These are phyloP conservation scores for Vigna nakashimae DNA, from an alignment of 306 rosid genomes.

Conservation along the genomic window DNA sequence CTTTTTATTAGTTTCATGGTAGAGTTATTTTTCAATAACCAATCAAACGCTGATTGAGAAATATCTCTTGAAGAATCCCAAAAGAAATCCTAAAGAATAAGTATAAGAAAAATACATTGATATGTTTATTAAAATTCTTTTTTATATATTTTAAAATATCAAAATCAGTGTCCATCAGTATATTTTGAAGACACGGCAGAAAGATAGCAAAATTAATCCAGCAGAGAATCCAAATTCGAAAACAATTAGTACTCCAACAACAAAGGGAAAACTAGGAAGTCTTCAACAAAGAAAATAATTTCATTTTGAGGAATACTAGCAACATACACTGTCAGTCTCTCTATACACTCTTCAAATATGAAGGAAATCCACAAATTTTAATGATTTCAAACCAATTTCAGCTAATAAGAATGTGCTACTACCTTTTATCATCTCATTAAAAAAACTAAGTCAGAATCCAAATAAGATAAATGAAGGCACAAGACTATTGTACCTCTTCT, in stretches of 20 bases:
- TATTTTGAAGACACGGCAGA: no score
- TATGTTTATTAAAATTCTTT: no score
- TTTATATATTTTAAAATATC: no score
- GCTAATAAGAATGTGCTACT: neutral
- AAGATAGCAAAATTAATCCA: no score
- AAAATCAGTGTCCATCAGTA: no score
- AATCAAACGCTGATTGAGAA: neutral
- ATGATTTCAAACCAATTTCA: neutral
- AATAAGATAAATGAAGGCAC: conserved; percentile 33
- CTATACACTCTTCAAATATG: neutral
- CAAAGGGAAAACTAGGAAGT: neutral
- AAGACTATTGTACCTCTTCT: conserved; percentile 53
- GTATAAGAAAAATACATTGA: neutral
- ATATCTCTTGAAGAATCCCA: neutral
- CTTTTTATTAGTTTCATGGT: conserved; percentile 11
- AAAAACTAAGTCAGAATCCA: conserved; percentile 18
- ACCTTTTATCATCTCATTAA: neutral
- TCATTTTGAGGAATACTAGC: neutral
- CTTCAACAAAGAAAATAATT: conserved; percentile 13
- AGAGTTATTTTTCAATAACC: neutral
- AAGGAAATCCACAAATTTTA: neutral
- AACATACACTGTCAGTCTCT: neutral
- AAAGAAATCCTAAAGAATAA: neutral
- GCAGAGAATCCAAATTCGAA: no score
- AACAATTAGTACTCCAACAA: neutral